Percentiles rank a stretch among this genome's conserved stretches.
Evolutionary conservation across 257 asterid species (phyloP).

Genomic region (Pogostemon cablin): DNA sequence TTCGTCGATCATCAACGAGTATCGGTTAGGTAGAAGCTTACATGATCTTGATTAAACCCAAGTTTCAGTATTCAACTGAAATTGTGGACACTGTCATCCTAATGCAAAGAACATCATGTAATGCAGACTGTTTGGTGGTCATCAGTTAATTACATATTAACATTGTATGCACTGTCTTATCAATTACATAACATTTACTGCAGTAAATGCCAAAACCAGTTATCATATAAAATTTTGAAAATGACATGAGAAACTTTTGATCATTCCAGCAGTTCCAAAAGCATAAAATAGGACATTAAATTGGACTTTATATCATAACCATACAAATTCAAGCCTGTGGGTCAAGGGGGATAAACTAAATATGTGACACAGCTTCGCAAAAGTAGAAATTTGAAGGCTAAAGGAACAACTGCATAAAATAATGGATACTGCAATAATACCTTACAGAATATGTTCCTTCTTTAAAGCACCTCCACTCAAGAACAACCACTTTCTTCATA

Average conservation of each 20-base stretch:
- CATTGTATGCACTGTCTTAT: slow-evolving; percentile 5
- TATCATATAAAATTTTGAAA: background rate
- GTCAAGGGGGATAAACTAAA: slow-evolving; percentile 33
- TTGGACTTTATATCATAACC: slow-evolving; percentile 34
- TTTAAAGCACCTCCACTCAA: slow-evolving; percentile 60
- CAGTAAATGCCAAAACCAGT: slow-evolving; percentile 5
- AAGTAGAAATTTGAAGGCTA: slow-evolving; percentile 34
- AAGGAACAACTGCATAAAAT: slow-evolving; percentile 45
- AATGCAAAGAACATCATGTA: slow-evolving; percentile 22
- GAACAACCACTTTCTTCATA: slow-evolving; percentile 53
- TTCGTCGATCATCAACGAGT: background rate
- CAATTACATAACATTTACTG: slow-evolving; percentile 8
- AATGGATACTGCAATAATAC: slow-evolving; percentile 42
- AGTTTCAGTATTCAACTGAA: slow-evolving; percentile 24
- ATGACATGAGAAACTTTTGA: slow-evolving; percentile 12
- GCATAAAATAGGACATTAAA: slow-evolving; percentile 20
- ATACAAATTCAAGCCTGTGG: slow-evolving; percentile 37
- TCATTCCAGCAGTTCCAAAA: slow-evolving; percentile 23
- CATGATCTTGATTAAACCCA: slow-evolving; percentile 30
- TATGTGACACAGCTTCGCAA: slow-evolving; percentile 41
- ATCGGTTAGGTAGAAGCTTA: background rate
- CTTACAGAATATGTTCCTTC: slow-evolving; percentile 59
- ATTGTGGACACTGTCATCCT: slow-evolving; percentile 28
- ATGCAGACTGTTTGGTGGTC: slow-evolving; percentile 25
- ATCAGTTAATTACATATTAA: slow-evolving; percentile 22